Evolutionary conservation across 2,329 filamentous ascomycete species (phyloP), one percentile per base, ranked within the genome.

Genomic region (Aspergillus sergii): DNA sequence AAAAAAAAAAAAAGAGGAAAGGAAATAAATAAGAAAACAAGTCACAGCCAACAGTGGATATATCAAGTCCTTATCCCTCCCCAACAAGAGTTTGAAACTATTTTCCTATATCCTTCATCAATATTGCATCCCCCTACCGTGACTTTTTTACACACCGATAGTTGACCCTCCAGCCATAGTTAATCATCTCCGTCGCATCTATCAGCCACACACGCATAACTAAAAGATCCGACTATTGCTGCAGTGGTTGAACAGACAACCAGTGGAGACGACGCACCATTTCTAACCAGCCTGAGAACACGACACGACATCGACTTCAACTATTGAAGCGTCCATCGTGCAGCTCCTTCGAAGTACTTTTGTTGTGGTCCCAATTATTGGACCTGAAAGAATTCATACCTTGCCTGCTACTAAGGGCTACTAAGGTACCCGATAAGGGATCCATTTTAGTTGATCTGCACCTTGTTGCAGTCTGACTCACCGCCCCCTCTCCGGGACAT

Each of bases 401-500:
- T 54, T 34, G 14, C 51, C 43, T 46, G 4, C 7, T 16, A 41
- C 36, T 39, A 7, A 41, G 36, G 43, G 14, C 51, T 34, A 46
- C 36, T n/a, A 58, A 58, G 56, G 43, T 58, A 54, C 48, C 41
- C 32, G 46, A 59, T 43, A 54, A 48, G 19, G 8, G 16, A 45
- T 57, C 23, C 23, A 48, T 64, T 59, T 58, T 46, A 46, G 43
- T 21, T 57, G 57, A 45, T 19, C 36, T 14, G 32, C 43, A 51
- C 51, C 21, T 26, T 62, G n/a, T 36, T 39, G n/a, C 51, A 39
- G 51, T 39, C 51, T 55, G 64, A 69, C 68, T 68, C 73, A 75
- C 74, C 73, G 73, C 74, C 70, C 63, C 65, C 30, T 58, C 34
- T 51, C 46, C 66, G 62, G 59, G 19, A 59, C 60, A 41, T 63